These are phyloP conservation scores for Nitzschia palea DNA, from an alignment of 108 stramenopile genomes.

Conservation along the genomic window DNA sequence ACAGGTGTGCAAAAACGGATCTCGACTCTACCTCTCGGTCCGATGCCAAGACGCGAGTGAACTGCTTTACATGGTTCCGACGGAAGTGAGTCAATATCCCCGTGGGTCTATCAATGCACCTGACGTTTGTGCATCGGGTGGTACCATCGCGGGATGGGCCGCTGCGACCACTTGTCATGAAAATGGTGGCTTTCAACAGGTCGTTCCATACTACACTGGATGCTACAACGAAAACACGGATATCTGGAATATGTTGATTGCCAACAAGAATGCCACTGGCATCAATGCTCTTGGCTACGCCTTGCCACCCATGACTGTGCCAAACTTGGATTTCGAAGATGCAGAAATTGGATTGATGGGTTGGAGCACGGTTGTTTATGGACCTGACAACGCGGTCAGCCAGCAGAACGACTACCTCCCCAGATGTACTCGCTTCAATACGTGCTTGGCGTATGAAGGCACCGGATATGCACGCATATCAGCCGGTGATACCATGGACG, in stretches of 20 bases:
- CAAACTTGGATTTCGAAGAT: conserved; percentile 13
- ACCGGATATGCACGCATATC: conserved; percentile 4
- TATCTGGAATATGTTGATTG: not conserved
- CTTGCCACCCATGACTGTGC: conserved; percentile 3
- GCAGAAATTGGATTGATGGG: not conserved
- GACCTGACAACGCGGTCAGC: not conserved
- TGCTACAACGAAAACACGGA: not conserved
- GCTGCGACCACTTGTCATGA: not conserved
- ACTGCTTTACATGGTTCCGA: not conserved
- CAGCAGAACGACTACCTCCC: not conserved
- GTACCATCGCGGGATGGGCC: not conserved
- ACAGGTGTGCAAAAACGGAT: not conserved
- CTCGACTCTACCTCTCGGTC: not conserved
- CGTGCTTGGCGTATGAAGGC: conserved; percentile 8
- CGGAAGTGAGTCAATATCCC: not conserved
- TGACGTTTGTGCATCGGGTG: not conserved
- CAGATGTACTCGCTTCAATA: not conserved
- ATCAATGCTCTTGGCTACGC: not conserved
- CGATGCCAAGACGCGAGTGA: not conserved
- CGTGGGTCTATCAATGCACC: not conserved
- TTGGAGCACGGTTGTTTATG: not conserved
- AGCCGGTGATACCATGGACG: not conserved
- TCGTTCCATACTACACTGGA: conserved; percentile 6
- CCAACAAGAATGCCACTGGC: not conserved
- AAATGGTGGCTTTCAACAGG: conserved; percentile 1